Evolutionary conservation across 345 rosid species (phyloP), one percentile per base, ranked within the genome.

Genomic region (Salix koriyanagi): DNA sequence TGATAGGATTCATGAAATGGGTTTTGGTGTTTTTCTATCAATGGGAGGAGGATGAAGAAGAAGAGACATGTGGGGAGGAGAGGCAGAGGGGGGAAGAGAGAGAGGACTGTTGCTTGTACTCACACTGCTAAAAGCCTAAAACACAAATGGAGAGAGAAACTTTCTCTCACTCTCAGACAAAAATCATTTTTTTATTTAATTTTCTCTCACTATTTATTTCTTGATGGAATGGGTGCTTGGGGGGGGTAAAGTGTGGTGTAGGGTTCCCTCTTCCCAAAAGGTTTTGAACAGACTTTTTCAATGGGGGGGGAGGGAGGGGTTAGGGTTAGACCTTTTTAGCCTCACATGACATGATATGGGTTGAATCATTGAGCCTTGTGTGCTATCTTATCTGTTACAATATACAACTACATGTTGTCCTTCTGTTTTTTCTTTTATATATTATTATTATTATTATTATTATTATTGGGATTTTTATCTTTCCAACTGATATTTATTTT

Each of bases 321-420:
- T 30, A 11, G 46, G 39, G 32, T 62, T 44, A 48, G 39, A 62
- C 81, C 72, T 76, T 78, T 82, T 78, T 69, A 79, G 37, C 67
- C 70, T 76, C 69, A 68, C 76, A 65, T 77, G 84, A 72, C 60
- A 21, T 71, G 61, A 75, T 18, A 42, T 77, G 84, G 78, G 46
- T 77, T 48, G 79, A 84, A 87, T 87, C 83, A 86, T 83, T 84
- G 79, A 83, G 75, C 62, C 76, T 54, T 77, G 75, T 61, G 82
- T 70, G 58, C 15, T 4, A 67, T 72, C 77, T 71, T 67, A 62
- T 77, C 65, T 14, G 14, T 0, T 46, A 3, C 18, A 46, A 14
- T 46, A 14, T 12, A 46, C 15, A 3, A 13, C 4, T 12, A 12
- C 13, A 46, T 14, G 18, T 14, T 46, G 4, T 46, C 50, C 1